Evolutionary conservation across 2,329 filamentous ascomycete genomes (phyloP).

Genomic region (Cylindrodendrum hubeiense): DNA sequence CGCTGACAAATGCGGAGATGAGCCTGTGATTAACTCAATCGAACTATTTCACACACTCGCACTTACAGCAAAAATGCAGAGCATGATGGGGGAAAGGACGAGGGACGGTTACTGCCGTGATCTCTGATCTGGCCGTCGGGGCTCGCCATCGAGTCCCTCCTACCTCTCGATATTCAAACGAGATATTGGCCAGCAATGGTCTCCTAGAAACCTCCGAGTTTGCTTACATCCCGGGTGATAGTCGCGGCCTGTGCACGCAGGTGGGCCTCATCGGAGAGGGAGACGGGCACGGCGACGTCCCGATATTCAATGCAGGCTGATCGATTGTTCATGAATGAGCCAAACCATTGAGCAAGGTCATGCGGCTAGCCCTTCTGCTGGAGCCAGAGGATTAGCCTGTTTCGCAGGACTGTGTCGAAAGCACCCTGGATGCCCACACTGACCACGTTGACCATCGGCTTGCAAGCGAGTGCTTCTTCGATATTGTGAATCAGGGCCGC

Average conservation of each 20-base stretch:
- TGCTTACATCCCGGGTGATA: too few species aligned
- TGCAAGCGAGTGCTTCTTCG: conserved; percentile 27
- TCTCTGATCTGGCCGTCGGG: neutral
- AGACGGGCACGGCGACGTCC: conserved; percentile 12
- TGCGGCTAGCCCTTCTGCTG: conserved; percentile 30
- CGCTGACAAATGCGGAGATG: too few species aligned
- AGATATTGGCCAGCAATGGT: too few species aligned
- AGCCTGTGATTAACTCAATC: too few species aligned
- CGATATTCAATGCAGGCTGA: conserved; percentile 15
- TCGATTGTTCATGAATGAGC: conserved; percentile 26
- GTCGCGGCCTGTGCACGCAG: too few species aligned
- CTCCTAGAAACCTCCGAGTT: too few species aligned
- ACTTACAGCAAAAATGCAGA: neutral
- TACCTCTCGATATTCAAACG: too few species aligned
- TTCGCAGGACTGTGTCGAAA: conserved; percentile 33
- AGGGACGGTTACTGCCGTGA: neutral
- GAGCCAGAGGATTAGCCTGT: conserved; percentile 30
- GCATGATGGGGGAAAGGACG: neutral
- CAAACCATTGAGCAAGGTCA: conserved; percentile 22
- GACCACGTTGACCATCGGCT: conserved; percentile 25
- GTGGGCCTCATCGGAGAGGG: conserved; percentile 18
- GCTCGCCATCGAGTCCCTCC: neutral
- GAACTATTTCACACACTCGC: neutral
- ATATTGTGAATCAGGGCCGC: conserved; percentile 35
- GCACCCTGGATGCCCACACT: conserved; percentile 34